Percentiles rank a stretch among this genome's conserved stretches.
Conservation (phyloP, 2,329 filamentous ascomycete species). For the Aspergillus viridinutans region DNA sequence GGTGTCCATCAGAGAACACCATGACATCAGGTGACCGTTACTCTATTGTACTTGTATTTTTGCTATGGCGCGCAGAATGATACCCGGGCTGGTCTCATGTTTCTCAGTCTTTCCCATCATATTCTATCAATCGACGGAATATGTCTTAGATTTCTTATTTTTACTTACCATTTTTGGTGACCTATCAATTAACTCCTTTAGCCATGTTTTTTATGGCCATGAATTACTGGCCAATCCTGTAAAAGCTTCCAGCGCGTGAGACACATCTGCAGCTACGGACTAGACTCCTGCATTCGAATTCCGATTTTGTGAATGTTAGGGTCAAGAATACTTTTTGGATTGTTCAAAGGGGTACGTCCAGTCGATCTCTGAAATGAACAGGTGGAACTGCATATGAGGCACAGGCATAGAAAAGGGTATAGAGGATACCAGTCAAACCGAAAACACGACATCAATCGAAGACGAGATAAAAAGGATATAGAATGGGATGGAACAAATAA, state of each 20-base stretch:
- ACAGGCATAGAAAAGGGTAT: neutral
- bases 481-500: neutral
- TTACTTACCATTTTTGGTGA: neutral
- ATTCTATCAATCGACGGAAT: neutral
- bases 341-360: neutral
- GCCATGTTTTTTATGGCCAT: too few relatives aligned
- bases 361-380: neutral
- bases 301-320: neutral
- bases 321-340: neutral
- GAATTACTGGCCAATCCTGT: neutral
- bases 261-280: neutral
- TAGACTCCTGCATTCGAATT: neutral
- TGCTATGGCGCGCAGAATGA: slow-evolving; percentile 12
- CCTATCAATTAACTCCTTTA: neutral
- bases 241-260: neutral
- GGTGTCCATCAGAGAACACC: neutral
- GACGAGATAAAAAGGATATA: neutral
- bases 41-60: slow-evolving; percentile 10
- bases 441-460: neutral
- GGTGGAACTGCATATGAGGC: neutral
- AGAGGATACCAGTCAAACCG: neutral
- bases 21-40: neutral
- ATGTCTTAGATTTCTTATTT: neutral
- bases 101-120: neutral
- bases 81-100: slow-evolving; percentile 15